Evolutionary conservation across 2,329 filamentous ascomycete genomes (phyloP).

Genomic region (Aspergillus latus): DNA sequence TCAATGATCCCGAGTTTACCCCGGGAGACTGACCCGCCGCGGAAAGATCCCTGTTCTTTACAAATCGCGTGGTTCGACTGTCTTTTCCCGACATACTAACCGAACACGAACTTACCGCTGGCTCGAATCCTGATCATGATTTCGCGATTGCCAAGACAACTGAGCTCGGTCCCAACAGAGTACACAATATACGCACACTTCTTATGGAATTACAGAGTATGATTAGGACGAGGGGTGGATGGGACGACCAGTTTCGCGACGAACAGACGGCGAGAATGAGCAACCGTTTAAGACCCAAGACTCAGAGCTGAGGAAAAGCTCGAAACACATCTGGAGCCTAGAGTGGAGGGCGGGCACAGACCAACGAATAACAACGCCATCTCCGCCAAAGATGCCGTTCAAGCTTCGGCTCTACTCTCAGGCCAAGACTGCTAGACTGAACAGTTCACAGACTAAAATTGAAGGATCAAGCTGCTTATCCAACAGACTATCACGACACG

Average conservation of each 20-base stretch:
- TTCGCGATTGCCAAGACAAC: not conserved
- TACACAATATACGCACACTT: conserved; percentile 8
- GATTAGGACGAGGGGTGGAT: not conserved
- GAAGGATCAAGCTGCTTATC: conserved; percentile 2
- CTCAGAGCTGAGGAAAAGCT: not conserved
- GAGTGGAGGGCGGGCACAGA: conserved; percentile 1
- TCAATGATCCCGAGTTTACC: not conserved
- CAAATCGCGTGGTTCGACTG: not conserved
- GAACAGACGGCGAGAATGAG: conserved; percentile 5
- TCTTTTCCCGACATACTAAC: not conserved
- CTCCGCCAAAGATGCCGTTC: conserved; percentile 5
- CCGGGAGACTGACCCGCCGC: not conserved
- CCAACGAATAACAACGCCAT: conserved; percentile 4
- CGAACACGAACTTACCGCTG: not conserved
- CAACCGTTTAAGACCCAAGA: not conserved
- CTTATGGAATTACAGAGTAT: not conserved
- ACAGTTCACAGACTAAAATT: not conserved
- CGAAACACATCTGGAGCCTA: conserved; percentile 3
- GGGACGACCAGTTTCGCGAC: not conserved
- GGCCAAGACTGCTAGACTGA: conserved; percentile 1
- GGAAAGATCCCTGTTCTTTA: not conserved
- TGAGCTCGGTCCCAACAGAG: conserved; percentile 1
- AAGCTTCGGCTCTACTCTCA: conserved; percentile 8
- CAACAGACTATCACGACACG: not conserved
- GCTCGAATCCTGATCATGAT: not conserved